Evolutionary conservation across 768 basidiomycete genomes (phyloP).

Genomic region (Chalciporus piperatus): DNA sequence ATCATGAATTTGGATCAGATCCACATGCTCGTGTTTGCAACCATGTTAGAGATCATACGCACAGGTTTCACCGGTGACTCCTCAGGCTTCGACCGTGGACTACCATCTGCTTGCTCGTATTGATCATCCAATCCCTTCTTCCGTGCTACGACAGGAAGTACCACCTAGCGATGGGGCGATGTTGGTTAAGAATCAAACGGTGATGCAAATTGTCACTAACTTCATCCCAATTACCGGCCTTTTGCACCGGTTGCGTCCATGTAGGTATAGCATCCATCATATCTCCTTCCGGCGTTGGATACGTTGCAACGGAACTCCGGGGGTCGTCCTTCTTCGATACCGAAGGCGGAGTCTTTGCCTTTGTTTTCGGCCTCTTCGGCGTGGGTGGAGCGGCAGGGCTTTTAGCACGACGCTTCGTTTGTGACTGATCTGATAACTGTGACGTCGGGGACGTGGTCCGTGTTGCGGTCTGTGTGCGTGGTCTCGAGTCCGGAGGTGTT

Average conservation of each 20-base stretch:
- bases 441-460: constrained; percentile 32
- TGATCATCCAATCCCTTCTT: constrained; percentile 75
- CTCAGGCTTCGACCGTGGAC: constrained; percentile 50
- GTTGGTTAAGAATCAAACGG: constrained; percentile 7
- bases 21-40: background rate
- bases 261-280: constrained; percentile 74
- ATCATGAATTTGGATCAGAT: constrained; percentile 1
- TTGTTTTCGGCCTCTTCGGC: constrained; percentile 40
- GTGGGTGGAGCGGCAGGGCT: constrained; percentile 46
- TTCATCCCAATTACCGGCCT: constrained; percentile 82
- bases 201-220: constrained; percentile 36
- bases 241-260: constrained; percentile 73
- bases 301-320: constrained; percentile 61
- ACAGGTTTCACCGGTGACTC: constrained; percentile 53
- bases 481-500: constrained; percentile 32
- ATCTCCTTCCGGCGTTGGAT: constrained; percentile 59
- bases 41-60: constrained; percentile 26
- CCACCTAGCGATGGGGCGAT: constrained; percentile 49
- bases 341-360: constrained; percentile 32
- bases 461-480: constrained; percentile 18
- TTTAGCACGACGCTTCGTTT: constrained; percentile 45
- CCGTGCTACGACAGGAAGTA: constrained; percentile 79
- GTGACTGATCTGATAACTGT: constrained; percentile 28
- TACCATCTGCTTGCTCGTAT: constrained; percentile 70
- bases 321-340: constrained; percentile 39